Conservation (phyloP, 768 basidiomycete genomes). For the Coprinellus micaceus region DNA sequence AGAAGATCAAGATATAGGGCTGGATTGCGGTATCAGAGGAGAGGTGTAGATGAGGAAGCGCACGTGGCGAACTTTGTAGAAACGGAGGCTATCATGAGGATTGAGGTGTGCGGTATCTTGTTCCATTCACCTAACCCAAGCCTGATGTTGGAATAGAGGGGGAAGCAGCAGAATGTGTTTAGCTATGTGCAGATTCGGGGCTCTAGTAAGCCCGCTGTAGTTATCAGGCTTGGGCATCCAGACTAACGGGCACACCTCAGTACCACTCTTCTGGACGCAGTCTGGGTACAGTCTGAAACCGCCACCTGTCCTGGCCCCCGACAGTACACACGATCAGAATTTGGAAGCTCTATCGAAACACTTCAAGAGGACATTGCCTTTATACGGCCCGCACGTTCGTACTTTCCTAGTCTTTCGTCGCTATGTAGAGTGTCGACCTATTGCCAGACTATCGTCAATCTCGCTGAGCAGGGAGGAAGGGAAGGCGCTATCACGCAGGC, state of each 20-base stretch:
- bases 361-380: conserved; percentile 57
- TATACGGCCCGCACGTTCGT: conserved; percentile 78
- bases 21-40: conserved; percentile 89
- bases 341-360: conserved; percentile 69
- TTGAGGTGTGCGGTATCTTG: conserved; percentile 51
- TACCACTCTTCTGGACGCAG: conserved; percentile 93
- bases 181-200: conserved; percentile 90
- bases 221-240: conserved; percentile 1
- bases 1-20: conserved; percentile 85
- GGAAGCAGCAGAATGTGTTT: conserved; percentile 73
- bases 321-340: conserved; percentile 72
- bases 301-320: conserved; percentile 69
- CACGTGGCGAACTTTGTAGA: conserved; percentile 96
- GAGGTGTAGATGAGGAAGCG: conserved; percentile 91
- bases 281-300: conserved; percentile 85
- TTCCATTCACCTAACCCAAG: neutral
- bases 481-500: conserved; percentile 77
- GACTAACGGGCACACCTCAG: conserved; percentile 32
- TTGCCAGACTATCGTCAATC: conserved; percentile 73
- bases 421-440: conserved; percentile 2
- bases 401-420: neutral
- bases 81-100: conserved; percentile 83
- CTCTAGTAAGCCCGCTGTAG: conserved; percentile 58
- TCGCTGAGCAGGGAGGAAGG: conserved; percentile 88
- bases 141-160: conserved; percentile 46